phyloP scores from a whole-genome alignment of 768 basidiomycete species.

The Solioccasus polychromus region DNA sequence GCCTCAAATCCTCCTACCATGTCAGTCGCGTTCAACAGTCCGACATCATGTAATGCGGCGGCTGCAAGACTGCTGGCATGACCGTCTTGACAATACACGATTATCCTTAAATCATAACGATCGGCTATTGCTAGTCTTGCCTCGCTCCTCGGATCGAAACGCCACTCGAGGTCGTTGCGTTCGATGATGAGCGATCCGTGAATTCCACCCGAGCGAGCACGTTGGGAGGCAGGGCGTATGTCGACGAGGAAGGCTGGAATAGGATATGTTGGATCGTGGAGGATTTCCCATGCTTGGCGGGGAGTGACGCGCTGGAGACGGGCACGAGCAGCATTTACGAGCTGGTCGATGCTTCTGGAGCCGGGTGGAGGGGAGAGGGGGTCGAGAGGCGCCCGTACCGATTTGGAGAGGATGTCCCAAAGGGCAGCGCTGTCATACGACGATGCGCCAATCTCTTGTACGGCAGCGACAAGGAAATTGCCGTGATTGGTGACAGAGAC shows the following conservation, averaged over 20 bases:
- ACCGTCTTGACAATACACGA: constrained; percentile 75
- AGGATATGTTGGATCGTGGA: constrained; percentile 48
- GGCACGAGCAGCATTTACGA: constrained; percentile 58
- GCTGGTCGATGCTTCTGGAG: constrained; percentile 54
- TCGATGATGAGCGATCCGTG: constrained; percentile 71
- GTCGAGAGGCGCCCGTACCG: constrained; percentile 55
- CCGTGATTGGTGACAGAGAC: constrained; percentile 35
- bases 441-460: constrained; percentile 47
- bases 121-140: constrained; percentile 64
- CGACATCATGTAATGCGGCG: constrained; percentile 62
- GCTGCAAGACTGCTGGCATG: constrained; percentile 73
- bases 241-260: constrained; percentile 76
- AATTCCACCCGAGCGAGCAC: constrained; percentile 56
- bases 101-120: constrained; percentile 70
- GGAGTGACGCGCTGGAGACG: constrained; percentile 5
- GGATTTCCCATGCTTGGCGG: constrained; percentile 55
- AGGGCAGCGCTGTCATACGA: constrained; percentile 65
- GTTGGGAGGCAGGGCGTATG: constrained; percentile 64
- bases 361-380: constrained; percentile 63
- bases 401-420: constrained; percentile 69
- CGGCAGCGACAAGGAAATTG: constrained; percentile 39
- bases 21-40: constrained; percentile 73
- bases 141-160: constrained; percentile 67
- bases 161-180: constrained; percentile 77
- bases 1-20: constrained; percentile 71